phyloP scores from a whole-genome alignment of 2,329 filamentous ascomycete genomes.

The Fonsecaea pugnacius region DNA sequence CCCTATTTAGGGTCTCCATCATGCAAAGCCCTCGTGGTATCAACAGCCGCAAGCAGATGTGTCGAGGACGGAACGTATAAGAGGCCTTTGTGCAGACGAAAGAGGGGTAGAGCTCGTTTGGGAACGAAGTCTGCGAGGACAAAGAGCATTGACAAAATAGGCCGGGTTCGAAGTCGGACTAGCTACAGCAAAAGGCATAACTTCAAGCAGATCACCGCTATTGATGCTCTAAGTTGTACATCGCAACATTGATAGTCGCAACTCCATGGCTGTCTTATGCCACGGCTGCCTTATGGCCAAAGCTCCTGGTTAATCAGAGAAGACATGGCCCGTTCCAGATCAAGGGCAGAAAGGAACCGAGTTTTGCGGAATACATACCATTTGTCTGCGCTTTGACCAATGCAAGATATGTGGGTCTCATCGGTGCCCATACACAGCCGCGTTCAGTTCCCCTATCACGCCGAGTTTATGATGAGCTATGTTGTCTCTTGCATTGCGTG shows the following conservation, averaged over 20 bases:
- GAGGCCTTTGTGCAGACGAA: not conserved
- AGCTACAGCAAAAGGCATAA: not conserved
- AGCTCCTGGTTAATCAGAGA: not conserved
- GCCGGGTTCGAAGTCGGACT: not conserved
- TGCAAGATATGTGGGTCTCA: not conserved
- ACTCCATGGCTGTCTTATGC: too few species aligned
- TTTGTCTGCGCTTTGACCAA: not conserved
- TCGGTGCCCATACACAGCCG: not conserved
- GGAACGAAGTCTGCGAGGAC: not conserved
- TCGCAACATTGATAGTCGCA: not conserved
- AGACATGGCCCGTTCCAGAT: not conserved
- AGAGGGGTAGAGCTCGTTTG: not conserved
- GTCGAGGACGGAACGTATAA: not conserved
- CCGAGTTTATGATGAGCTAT: not conserved
- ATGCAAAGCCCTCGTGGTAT: not conserved
- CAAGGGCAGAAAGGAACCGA: not conserved
- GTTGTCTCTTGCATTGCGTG: not conserved
- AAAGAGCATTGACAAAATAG: not conserved
- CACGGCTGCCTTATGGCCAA: too few species aligned
- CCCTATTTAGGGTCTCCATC: not conserved
- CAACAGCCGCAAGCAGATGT: constrained; percentile 1
- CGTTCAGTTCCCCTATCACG: not conserved
- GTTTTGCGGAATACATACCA: not conserved
- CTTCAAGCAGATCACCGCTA: not conserved
- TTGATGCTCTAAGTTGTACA: not conserved